A percentile compares a stretch with the other conserved stretches of the same genome.
Conservation (phyloP, 352 stramenopile genomes). For the Phytophthora brassicae region DNA sequence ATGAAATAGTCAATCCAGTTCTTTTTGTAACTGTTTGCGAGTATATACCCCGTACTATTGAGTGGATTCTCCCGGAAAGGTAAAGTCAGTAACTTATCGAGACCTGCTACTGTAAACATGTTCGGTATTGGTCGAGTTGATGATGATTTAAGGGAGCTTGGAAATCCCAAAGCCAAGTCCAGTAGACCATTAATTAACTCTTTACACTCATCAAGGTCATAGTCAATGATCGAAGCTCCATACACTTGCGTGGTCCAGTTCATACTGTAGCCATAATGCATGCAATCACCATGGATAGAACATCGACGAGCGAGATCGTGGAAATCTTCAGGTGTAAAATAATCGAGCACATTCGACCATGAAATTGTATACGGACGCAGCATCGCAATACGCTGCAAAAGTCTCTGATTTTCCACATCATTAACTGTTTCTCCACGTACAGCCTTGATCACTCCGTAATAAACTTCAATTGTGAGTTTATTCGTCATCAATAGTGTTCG, state of each 20-base stretch:
- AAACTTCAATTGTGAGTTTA: constrained; percentile 24
- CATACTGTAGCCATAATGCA: constrained; percentile 32
- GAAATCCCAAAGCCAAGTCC: constrained; percentile 12
- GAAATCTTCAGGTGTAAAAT: constrained; percentile 24
- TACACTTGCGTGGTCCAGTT: constrained; percentile 27
- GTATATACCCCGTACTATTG: constrained; percentile 18
- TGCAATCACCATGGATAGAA: constrained; percentile 12
- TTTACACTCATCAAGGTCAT: background rate
- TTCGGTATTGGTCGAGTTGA: background rate
- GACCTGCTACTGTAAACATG: constrained; percentile 7
- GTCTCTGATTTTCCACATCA: constrained; percentile 2
- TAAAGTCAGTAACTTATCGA: constrained; percentile 19
- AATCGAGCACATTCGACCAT: constrained; percentile 27
- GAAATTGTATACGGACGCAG: constrained; percentile 29
- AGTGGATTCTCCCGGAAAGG: constrained; percentile 15
- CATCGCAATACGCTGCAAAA: constrained; percentile 11
- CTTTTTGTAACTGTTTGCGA: constrained; percentile 2
- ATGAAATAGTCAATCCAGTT: too few relatives aligned
- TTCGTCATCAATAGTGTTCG: constrained; percentile 14
- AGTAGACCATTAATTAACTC: constrained; percentile 2
- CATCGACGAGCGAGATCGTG: constrained; percentile 23
- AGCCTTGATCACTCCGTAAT: constrained; percentile 24
- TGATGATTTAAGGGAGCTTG: background rate
- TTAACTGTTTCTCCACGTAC: background rate
- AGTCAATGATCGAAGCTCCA: constrained; percentile 23